phyloP scores from a whole-genome alignment of 2,329 filamentous ascomycete species.

The Hypoxylon sp. region DNA sequence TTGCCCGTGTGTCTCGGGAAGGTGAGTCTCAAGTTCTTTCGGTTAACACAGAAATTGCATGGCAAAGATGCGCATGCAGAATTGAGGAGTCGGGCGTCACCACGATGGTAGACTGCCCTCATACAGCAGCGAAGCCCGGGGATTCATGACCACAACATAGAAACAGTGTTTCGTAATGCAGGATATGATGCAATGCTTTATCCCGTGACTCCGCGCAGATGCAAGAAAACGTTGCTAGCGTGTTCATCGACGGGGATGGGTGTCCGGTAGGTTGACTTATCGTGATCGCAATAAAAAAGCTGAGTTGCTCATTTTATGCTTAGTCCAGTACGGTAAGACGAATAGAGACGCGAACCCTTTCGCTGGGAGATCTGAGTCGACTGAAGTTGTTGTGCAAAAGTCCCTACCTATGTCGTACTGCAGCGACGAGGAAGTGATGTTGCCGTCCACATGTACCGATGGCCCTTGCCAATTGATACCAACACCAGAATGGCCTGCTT shows the following conservation, averaged over 20 bases:
- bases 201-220: conserved; percentile 40
- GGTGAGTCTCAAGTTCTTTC: conserved; percentile 35
- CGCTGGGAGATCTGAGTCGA: conserved; percentile 31
- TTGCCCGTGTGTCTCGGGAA: conserved; percentile 41
- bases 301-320: conserved; percentile 16
- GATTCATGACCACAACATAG: conserved; percentile 39
- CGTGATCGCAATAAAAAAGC: conserved; percentile 8
- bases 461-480: conserved; percentile 17
- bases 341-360: conserved; percentile 40
- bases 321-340: conserved; percentile 24
- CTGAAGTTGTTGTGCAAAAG: conserved; percentile 14
- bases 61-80: conserved; percentile 27
- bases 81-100: conserved; percentile 23
- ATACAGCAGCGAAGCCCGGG: conserved; percentile 32
- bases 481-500: conserved; percentile 24
- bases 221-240: conserved; percentile 28
- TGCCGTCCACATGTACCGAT: conserved; percentile 24
- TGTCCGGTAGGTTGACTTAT: conserved; percentile 9
- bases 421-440: conserved; percentile 28
- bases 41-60: conserved; percentile 39
- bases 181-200: conserved; percentile 33
- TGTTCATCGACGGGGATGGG: conserved; percentile 12
- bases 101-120: conserved; percentile 17
- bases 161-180: conserved; percentile 40
- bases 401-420: conserved; percentile 22